Conservation (phyloP, 805 yeast species). For the Babjeviella inositovora region DNA sequence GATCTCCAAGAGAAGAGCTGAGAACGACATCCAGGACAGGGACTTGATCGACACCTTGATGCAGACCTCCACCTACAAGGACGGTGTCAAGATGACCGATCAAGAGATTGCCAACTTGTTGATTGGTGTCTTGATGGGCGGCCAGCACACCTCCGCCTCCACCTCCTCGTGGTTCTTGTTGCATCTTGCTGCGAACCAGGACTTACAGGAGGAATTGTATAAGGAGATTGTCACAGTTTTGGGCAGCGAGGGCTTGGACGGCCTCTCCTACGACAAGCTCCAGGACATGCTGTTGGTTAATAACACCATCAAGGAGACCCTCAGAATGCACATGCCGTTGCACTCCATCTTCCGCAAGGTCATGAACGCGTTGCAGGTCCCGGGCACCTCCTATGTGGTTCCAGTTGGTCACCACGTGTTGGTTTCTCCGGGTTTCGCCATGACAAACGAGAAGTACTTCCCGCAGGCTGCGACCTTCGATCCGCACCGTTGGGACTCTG, state of each 20-base stretch:
- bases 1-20: constrained; percentile 55
- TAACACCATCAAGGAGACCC: constrained; percentile 79
- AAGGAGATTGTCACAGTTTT: constrained; percentile 57
- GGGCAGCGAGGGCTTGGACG: constrained; percentile 31
- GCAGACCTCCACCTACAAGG: constrained; percentile 75
- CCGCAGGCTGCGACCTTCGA: constrained; percentile 57
- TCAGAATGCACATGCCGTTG: constrained; percentile 91
- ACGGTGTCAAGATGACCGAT: constrained; percentile 89
- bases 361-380: constrained; percentile 59
- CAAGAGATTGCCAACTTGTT: constrained; percentile 84
- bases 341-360: constrained; percentile 95
- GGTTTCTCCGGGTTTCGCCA: constrained; percentile 89
- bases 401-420: constrained; percentile 84
- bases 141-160: constrained; percentile 95
- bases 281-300: constrained; percentile 71
- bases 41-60: constrained; percentile 84
- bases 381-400: constrained; percentile 63
- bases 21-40: constrained; percentile 67
- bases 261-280: constrained; percentile 67
- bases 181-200: constrained; percentile 80
- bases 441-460: constrained; percentile 63
- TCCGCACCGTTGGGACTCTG: constrained; percentile 75
- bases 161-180: constrained; percentile 91
- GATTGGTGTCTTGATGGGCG: constrained; percentile 97
- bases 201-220: constrained; percentile 68